Evolutionary conservation across 345 rosid species (phyloP).

Genomic region (Viola odorata): DNA sequence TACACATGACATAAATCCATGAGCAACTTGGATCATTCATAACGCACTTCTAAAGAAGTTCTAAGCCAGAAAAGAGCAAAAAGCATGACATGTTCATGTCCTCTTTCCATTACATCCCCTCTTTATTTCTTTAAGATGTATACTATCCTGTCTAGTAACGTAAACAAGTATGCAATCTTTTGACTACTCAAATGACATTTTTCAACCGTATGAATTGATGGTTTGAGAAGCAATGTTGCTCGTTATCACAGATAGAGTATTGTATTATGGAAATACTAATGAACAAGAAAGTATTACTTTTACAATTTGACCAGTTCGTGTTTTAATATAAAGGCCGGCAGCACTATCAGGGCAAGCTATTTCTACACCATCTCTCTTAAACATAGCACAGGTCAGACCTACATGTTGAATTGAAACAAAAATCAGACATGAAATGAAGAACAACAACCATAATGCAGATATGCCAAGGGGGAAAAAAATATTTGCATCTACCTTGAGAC

Average conservation of each 20-base stretch:
- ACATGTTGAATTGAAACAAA: slow-evolving; percentile 31
- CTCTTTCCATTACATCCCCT: too few relatives aligned
- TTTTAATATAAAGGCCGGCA: slow-evolving; percentile 85
- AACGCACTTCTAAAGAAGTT: not conserved
- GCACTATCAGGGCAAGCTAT: slow-evolving; percentile 73
- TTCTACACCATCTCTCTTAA: slow-evolving; percentile 63
- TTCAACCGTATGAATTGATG: too few relatives aligned
- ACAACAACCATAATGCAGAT: not conserved
- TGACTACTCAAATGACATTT: too few relatives aligned
- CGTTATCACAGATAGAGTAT: slow-evolving; percentile 4
- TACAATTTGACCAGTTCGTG: slow-evolving; percentile 69
- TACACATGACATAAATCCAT: slow-evolving; percentile 3
- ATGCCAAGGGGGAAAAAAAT: not conserved
- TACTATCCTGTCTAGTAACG: too few relatives aligned
- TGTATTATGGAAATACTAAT: slow-evolving; percentile 12
- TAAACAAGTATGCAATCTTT: too few relatives aligned
- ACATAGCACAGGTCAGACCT: slow-evolving; percentile 92
- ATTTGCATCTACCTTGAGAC: not conserved
- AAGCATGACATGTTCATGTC: too few relatives aligned
- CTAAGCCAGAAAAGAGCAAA: not conserved
- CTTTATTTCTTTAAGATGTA: too few relatives aligned
- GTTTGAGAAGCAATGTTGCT: not conserved
- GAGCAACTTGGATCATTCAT: not conserved
- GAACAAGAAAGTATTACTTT: slow-evolving; percentile 47
- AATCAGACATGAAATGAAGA: slow-evolving; percentile 18